phyloP scores from a whole-genome alignment of 1,284 basidiomycete species.

The Porogramme epimiltina region DNA sequence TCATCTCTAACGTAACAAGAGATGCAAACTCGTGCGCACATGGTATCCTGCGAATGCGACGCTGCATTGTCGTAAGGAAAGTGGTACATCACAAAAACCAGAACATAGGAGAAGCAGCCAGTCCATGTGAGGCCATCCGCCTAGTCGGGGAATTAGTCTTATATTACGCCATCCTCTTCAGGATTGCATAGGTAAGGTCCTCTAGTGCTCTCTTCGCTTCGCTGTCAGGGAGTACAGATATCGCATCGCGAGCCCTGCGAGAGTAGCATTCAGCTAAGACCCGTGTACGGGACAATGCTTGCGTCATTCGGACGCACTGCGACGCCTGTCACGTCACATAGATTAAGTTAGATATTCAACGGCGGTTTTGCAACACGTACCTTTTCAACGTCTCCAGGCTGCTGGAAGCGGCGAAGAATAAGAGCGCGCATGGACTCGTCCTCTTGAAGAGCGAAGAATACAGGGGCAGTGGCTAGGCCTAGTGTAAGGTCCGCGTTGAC shows the following conservation, averaged over 20 bases:
- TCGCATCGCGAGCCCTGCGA: background rate
- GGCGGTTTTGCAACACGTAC: background rate
- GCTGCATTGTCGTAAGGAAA: too few relatives aligned
- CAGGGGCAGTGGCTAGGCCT: constrained; percentile 1
- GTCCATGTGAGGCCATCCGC: too few relatives aligned
- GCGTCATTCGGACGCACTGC: background rate
- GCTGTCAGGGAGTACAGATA: background rate
- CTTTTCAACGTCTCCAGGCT: constrained; percentile 1
- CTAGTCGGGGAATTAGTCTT: too few relatives aligned
- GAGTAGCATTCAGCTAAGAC: background rate
- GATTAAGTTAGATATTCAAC: background rate
- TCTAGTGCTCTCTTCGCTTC: background rate
- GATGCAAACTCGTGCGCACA: too few relatives aligned
- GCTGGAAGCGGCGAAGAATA: background rate
- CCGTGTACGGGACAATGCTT: background rate
- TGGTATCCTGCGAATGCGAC: too few relatives aligned
- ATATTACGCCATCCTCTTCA: too few relatives aligned
- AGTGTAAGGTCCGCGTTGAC: background rate
- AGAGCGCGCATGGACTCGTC: constrained; percentile 1
- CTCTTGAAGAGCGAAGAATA: constrained; percentile 5
- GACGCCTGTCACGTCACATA: background rate
- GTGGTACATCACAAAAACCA: too few relatives aligned
- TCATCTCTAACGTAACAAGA: too few relatives aligned
- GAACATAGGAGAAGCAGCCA: too few relatives aligned
- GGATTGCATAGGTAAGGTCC: background rate